Evolutionary conservation across 164 flowering plant genomes (phyloP).

Genomic region (Warburgia ugandensis): DNA sequence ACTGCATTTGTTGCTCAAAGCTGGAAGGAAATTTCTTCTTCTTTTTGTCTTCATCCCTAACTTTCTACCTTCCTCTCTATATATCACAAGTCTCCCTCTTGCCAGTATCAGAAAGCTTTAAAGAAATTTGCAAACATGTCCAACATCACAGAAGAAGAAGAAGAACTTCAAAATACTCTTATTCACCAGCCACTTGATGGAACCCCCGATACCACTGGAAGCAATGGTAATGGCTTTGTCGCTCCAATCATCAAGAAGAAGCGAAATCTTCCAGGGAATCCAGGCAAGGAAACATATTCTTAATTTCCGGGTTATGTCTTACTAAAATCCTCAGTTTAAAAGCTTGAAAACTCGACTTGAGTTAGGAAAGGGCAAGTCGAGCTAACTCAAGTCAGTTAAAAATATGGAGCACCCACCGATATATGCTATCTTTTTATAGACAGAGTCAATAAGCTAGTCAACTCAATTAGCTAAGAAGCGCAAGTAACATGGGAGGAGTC

Average conservation of each 20-base stretch:
- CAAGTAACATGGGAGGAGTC: no score
- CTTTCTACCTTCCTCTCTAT: constrained; percentile 5
- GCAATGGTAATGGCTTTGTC: constrained; percentile 9
- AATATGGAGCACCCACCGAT: no score
- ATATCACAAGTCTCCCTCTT: constrained; percentile 8
- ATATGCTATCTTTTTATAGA: no score
- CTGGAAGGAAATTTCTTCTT: constrained; percentile 17
- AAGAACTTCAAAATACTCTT: constrained; percentile 16
- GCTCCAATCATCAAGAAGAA: constrained; percentile 19
- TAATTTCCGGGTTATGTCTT: no score
- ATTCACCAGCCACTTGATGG: constrained; percentile 20
- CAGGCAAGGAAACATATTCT: no score
- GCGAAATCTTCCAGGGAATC: constrained; percentile 30
- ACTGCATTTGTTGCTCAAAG: constrained; percentile 15
- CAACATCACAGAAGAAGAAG: constrained; percentile 14
- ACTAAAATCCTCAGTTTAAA: no score
- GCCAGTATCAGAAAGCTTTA: neutral
- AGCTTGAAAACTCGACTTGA: no score
- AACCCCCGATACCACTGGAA: constrained; percentile 12
- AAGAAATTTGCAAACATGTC: constrained; percentile 17
- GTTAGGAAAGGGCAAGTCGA: no score
- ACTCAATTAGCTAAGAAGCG: no score
- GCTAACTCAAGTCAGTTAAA: no score
- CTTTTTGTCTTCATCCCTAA: constrained; percentile 20
- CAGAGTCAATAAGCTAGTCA: no score